These are phyloP conservation scores for Pythium dissimile DNA, from an alignment of 352 stramenopile genomes.

Conservation along the genomic window DNA sequence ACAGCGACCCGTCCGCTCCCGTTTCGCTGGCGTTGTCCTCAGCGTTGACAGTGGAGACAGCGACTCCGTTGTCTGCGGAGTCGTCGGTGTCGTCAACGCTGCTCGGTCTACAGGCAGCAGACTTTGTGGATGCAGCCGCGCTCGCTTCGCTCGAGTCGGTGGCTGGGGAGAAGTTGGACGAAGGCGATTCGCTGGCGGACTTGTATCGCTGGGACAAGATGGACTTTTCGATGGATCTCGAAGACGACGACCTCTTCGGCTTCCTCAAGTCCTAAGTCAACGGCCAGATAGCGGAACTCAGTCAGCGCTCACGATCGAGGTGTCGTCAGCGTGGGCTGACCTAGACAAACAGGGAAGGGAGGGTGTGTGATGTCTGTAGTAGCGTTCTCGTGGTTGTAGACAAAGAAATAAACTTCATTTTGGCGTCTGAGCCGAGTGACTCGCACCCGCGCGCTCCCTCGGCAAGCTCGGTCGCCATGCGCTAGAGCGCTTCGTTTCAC, in stretches of 20 bases:
- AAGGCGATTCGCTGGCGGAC: conserved; percentile 54
- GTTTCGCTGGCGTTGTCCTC: not conserved
- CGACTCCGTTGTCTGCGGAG: conserved; percentile 12
- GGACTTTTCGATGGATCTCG: conserved; percentile 77
- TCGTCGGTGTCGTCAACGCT: conserved; percentile 16
- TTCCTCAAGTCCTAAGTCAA: conserved; percentile 70
- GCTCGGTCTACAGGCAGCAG: conserved; percentile 4
- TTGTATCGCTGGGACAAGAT: conserved; percentile 77
- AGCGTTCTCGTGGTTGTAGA: too few relatives aligned
- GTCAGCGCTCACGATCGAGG: not conserved
- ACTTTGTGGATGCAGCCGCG: conserved; percentile 7
- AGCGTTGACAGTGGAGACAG: not conserved
- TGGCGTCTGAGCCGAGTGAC: too few relatives aligned
- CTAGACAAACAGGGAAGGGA: too few relatives aligned
- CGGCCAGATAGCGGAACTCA: not conserved
- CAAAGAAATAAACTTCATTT: too few relatives aligned
- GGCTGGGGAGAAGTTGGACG: conserved; percentile 13
- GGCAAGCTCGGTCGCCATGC: too few relatives aligned
- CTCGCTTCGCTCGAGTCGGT: conserved; percentile 30
- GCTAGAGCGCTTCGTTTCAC: too few relatives aligned
- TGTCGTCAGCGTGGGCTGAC: not conserved
- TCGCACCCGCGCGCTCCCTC: too few relatives aligned
- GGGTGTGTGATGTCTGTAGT: too few relatives aligned
- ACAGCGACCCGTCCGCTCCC: not conserved
- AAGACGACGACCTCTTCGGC: conserved; percentile 83